phyloP scores from a whole-genome alignment of 306 rosid genomes.

The Cucumis cinereus region DNA sequence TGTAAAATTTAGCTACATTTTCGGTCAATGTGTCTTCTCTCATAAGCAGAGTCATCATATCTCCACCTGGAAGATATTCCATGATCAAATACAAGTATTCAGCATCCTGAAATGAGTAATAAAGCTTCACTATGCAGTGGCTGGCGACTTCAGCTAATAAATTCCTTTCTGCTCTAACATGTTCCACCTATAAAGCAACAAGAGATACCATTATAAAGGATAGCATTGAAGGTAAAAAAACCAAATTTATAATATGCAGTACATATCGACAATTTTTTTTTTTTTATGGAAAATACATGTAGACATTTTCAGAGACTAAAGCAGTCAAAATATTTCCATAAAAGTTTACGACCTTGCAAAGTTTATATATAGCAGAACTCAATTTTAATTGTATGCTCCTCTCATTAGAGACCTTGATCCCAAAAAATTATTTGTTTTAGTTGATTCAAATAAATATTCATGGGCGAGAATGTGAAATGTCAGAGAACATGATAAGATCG shows the following conservation, averaged over 20 bases:
- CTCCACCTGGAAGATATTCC: slow-evolving; percentile 98
- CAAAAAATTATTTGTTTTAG: background rate
- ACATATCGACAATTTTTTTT: background rate
- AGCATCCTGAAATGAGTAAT: slow-evolving; percentile 83
- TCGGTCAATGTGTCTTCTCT: slow-evolving; percentile 92
- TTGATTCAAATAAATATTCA: background rate
- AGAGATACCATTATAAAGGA: background rate
- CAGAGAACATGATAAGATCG: background rate
- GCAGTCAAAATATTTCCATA: background rate
- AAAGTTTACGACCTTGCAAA: background rate
- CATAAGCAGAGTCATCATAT: slow-evolving; percentile 85
- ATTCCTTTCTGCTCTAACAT: slow-evolving; percentile 80
- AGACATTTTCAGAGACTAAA: background rate
- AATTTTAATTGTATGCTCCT: background rate
- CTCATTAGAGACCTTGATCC: background rate
- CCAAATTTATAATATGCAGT: background rate
- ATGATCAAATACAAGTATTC: slow-evolving; percentile 75
- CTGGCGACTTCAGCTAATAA: slow-evolving; percentile 84
- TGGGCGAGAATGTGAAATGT: background rate
- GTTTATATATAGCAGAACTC: background rate
- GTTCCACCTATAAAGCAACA: slow-evolving; percentile 35
- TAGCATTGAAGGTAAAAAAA: background rate
- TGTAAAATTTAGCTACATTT: slow-evolving; percentile 57
- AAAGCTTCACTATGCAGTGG: slow-evolving; percentile 87
- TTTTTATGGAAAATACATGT: background rate